phyloP scores from a whole-genome alignment of 129 eudicot species.

The Smallanthus sonchifolius region DNA sequence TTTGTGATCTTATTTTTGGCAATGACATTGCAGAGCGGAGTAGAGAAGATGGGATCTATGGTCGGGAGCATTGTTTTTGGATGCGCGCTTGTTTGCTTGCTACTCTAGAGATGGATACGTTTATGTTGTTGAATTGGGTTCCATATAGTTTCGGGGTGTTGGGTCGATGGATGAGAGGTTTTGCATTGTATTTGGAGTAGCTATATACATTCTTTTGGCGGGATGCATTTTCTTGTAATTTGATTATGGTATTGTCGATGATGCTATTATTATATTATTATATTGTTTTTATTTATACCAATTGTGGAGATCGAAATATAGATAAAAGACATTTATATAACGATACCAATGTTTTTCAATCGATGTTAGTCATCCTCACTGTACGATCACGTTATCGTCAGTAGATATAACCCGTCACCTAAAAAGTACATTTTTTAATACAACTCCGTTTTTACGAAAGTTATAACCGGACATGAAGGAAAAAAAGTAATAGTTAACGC shows the following conservation, averaged over 20 bases:
- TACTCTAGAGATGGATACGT: conserved; percentile 29
- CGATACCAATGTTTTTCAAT: too few relatives aligned
- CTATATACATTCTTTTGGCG: conserved; percentile 32
- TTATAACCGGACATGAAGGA: too few relatives aligned
- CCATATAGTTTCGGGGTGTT: conserved; percentile 14
- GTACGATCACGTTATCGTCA: too few relatives aligned
- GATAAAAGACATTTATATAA: too few relatives aligned
- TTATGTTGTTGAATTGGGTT: conserved; percentile 3
- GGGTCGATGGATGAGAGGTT: conserved; percentile 16
- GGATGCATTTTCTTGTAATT: conserved; percentile 35
- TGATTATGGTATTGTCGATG: conserved; percentile 22
- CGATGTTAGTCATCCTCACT: too few relatives aligned
- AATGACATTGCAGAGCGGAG: conserved; percentile 50
- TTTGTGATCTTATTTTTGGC: neutral
- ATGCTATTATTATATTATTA: conserved; percentile 10
- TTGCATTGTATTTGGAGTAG: conserved; percentile 33
- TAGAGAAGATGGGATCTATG: conserved; percentile 40
- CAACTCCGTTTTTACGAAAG: too few relatives aligned
- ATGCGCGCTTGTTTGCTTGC: conserved; percentile 34
- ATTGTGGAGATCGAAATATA: too few relatives aligned
- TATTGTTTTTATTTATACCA: conserved; percentile 23
- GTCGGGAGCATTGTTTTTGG: conserved; percentile 45
- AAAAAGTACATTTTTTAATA: too few relatives aligned
- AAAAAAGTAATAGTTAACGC: too few relatives aligned
- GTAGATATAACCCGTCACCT: too few relatives aligned